Evolutionary conservation across 2,329 filamentous ascomycete species (phyloP).

Genomic region (Sarocladiaceae sp.): DNA sequence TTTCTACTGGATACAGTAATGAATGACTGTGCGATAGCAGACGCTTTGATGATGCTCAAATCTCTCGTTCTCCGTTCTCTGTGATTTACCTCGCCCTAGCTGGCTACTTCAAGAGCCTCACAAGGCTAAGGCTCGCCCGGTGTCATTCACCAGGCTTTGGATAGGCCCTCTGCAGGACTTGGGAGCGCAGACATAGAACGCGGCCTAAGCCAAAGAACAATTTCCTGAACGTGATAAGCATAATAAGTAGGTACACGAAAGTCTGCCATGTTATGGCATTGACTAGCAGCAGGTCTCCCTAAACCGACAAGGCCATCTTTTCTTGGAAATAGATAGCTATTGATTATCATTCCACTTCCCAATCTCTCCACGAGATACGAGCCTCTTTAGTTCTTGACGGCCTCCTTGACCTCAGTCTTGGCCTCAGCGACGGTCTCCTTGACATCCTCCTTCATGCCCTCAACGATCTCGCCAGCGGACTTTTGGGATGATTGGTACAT

Average conservation of each 20-base stretch:
- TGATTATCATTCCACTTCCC: no score
- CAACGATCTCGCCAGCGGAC: constrained; percentile 28
- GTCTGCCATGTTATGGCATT: background rate
- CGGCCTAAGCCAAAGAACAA: background rate
- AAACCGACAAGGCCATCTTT: no score
- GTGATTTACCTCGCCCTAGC: background rate
- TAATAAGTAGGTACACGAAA: constrained; percentile 6
- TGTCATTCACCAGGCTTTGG: no score
- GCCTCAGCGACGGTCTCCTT: constrained; percentile 24
- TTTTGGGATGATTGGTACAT: constrained; percentile 60
- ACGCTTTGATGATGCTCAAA: no score
- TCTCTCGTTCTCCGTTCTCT: no score
- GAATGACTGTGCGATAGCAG: constrained; percentile 1
- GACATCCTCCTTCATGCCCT: constrained; percentile 39
- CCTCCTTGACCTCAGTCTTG: constrained; percentile 16
- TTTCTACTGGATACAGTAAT: background rate
- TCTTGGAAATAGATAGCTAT: no score
- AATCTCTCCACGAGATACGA: no score
- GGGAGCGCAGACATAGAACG: no score
- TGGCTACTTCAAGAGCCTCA: background rate
- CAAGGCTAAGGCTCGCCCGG: no score
- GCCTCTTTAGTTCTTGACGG: constrained; percentile 21
- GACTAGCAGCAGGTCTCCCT: background rate
- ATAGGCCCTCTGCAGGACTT: no score
- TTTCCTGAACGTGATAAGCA: background rate